These are phyloP conservation scores for Cryptosporidium meleagridis DNA, from an alignment of 169 alveolate species.

Conservation along the genomic window DNA sequence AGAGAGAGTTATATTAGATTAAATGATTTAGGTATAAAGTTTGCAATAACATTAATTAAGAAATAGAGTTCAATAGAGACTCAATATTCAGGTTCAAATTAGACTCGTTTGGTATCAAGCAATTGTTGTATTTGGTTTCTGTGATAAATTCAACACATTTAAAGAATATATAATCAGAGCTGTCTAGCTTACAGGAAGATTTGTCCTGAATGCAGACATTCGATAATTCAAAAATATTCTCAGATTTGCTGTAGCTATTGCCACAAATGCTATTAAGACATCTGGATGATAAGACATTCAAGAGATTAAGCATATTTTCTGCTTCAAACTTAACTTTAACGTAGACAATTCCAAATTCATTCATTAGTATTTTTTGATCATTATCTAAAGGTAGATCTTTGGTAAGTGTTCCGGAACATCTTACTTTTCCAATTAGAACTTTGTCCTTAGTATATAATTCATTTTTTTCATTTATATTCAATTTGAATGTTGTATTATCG, in stretches of 20 bases:
- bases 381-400: slow-evolving; percentile 21
- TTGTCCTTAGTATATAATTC: slow-evolving; percentile 36
- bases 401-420: neutral
- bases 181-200: neutral
- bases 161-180: slow-evolving; percentile 23
- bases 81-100: slow-evolving; percentile 38
- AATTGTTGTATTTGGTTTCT: neutral
- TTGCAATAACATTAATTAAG: neutral
- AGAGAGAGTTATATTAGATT: slow-evolving; percentile 70
- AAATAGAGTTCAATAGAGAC: slow-evolving; percentile 1
- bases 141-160: slow-evolving; percentile 34
- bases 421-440: slow-evolving; percentile 20
- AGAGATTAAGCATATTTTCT: neutral
- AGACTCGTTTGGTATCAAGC: neutral
- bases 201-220: slow-evolving; percentile 17
- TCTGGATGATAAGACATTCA: neutral
- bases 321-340: slow-evolving; percentile 29
- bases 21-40: neutral
- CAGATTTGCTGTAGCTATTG: neutral
- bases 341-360: slow-evolving; percentile 2
- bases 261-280: neutral
- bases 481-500: neutral
- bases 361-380: slow-evolving; percentile 14
- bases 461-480: slow-evolving; percentile 11
- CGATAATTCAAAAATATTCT: neutral